Percentiles rank a stretch among this genome's conserved stretches.
These are phyloP conservation scores for Davidsoniella eucalypti DNA, from an alignment of 2,329 filamentous ascomycete genomes.

Conservation along the genomic window DNA sequence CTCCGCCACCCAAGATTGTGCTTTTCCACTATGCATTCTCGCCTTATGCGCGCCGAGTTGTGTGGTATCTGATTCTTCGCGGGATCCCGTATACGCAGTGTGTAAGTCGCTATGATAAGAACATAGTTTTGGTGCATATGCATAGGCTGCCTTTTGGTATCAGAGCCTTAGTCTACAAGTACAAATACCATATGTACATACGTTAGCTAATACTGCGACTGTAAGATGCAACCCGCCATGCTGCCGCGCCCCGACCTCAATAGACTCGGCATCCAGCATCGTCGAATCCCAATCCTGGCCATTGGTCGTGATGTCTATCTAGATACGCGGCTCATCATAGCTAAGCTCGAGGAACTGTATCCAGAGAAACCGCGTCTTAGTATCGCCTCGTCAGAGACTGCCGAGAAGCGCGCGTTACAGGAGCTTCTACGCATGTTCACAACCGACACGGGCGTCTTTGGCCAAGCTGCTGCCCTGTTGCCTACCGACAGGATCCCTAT, in stretches of 20 bases:
- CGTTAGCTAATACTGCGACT: neutral
- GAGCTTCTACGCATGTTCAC: conserved; percentile 39
- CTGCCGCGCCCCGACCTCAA: conserved; percentile 50
- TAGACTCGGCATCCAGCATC: conserved; percentile 45
- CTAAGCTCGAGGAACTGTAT: conserved; percentile 42
- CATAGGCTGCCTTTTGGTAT: neutral
- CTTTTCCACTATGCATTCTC: conserved; percentile 52
- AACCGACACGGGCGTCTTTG: conserved; percentile 42
- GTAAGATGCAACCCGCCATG: conserved; percentile 46
- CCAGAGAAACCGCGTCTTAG: conserved; percentile 26
- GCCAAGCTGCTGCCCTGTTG: conserved; percentile 34
- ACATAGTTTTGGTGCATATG: neutral
- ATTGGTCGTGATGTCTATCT: conserved; percentile 53
- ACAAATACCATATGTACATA: neutral
- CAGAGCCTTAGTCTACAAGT: neutral
- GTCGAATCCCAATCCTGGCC: conserved; percentile 51
- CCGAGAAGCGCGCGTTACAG: conserved; percentile 1
- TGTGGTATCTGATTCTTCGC: conserved; percentile 52
- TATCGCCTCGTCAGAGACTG: conserved; percentile 24
- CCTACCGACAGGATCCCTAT: conserved; percentile 33
- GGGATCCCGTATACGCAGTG: conserved; percentile 52
- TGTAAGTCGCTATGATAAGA: conserved; percentile 26
- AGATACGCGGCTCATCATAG: conserved; percentile 52
- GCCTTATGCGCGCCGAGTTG: conserved; percentile 44
- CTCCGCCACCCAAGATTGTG: conserved; percentile 24